Percentiles rank a stretch among this genome's conserved stretches.
These are phyloP conservation scores for Eimeria maxima DNA, from an alignment of 169 alveolate genomes.

Conservation along the genomic window DNA sequence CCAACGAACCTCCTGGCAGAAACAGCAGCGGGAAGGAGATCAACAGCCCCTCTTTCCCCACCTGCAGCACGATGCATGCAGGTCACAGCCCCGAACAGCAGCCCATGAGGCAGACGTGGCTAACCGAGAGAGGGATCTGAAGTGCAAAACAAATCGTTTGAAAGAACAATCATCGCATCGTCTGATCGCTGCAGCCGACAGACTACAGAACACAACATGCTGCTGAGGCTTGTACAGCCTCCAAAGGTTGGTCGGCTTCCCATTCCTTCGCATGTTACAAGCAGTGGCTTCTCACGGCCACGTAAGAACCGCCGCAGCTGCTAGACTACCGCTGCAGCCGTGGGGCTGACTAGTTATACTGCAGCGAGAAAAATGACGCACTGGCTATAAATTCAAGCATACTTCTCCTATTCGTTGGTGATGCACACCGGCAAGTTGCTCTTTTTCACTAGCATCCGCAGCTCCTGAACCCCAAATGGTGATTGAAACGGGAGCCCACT, in stretches of 20 bases:
- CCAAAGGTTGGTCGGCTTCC: not conserved
- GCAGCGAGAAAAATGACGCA: not conserved
- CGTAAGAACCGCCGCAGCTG: not conserved
- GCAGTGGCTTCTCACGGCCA: too few relatives aligned
- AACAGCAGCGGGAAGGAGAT: not conserved
- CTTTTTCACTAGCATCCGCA: not conserved
- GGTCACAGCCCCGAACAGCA: not conserved
- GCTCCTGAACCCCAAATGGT: not conserved
- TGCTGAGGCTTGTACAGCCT: not conserved
- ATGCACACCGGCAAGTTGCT: not conserved
- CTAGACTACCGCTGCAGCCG: not conserved
- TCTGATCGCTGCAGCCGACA: not conserved
- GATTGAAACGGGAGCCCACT: not conserved
- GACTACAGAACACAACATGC: not conserved
- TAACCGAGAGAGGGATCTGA: not conserved
- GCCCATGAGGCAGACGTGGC: not conserved
- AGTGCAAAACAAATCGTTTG: too few relatives aligned
- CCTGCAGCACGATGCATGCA: not conserved
- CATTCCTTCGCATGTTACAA: too few relatives aligned
- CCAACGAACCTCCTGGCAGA: constrained; percentile 2
- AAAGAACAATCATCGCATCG: not conserved
- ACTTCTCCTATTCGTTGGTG: not conserved
- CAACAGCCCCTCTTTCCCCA: not conserved
- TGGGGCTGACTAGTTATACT: not conserved
- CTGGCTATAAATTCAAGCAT: not conserved